Evolutionary conservation across 2,329 filamentous ascomycete genomes (phyloP).

Genomic region (Niveomyces coronatus): DNA sequence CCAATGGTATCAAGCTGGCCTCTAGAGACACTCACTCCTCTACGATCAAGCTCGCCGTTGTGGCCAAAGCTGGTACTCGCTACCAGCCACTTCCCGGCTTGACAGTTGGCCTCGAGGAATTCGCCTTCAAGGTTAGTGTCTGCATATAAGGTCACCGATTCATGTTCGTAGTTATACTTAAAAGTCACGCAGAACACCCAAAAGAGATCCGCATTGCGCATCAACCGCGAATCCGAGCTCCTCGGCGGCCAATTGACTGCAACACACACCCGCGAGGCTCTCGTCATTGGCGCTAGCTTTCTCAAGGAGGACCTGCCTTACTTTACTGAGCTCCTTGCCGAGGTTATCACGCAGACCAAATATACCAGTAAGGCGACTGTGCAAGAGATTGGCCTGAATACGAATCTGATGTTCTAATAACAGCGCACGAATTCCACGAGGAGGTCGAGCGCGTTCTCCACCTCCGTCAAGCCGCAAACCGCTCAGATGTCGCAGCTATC

Average conservation of each 20-base stretch:
- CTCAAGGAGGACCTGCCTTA: constrained; percentile 92
- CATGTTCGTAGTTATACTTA: too few species aligned
- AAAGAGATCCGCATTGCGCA: constrained; percentile 81
- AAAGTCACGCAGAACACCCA: constrained; percentile 83
- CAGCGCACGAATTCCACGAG: constrained; percentile 85
- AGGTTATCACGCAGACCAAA: constrained; percentile 81
- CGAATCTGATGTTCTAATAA: constrained; percentile 11
- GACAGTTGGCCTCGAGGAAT: constrained; percentile 82
- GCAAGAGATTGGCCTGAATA: too few species aligned
- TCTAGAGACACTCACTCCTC: constrained; percentile 81
- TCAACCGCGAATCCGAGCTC: constrained; percentile 90
- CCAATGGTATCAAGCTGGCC: constrained; percentile 83
- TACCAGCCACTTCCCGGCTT: constrained; percentile 86
- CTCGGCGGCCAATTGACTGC: constrained; percentile 82
- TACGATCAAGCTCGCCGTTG: constrained; percentile 81
- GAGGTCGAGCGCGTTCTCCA: constrained; percentile 71
- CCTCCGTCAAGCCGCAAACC: constrained; percentile 64
- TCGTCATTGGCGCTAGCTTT: constrained; percentile 91
- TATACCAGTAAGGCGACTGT: constrained; percentile 54
- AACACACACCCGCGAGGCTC: constrained; percentile 85
- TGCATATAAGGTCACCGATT: too few species aligned
- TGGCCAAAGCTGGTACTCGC: constrained; percentile 88
- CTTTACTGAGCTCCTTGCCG: constrained; percentile 89
- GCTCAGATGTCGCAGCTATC: constrained; percentile 51
- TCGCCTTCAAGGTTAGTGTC: constrained; percentile 78